These are phyloP conservation scores for Arthrobotrys megalospora DNA, from an alignment of 2,329 filamentous ascomycete genomes.

Conservation along the genomic window DNA sequence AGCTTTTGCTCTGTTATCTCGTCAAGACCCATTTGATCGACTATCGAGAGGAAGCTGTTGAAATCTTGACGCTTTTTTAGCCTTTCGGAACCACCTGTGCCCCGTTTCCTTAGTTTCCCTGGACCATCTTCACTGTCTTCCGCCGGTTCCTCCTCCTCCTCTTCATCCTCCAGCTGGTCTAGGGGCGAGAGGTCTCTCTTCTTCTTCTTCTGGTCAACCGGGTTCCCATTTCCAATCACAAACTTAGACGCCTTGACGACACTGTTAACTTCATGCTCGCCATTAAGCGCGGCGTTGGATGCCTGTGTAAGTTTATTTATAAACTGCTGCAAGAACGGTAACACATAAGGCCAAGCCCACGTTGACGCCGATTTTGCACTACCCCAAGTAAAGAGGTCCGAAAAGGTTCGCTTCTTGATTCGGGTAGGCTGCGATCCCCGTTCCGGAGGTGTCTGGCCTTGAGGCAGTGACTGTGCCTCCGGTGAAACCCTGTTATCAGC, in stretches of 20 bases:
- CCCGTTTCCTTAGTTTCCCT: constrained; percentile 5
- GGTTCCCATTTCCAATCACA: constrained; percentile 46
- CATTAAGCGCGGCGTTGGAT: constrained; percentile 35
- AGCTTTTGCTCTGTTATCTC: constrained; percentile 47
- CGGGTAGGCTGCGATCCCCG: background rate
- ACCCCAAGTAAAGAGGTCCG: constrained; percentile 38
- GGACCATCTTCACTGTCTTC: background rate
- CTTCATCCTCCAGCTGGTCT: constrained; percentile 10
- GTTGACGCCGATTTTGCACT: constrained; percentile 21
- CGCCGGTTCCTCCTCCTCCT: background rate
- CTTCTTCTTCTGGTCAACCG: constrained; percentile 51
- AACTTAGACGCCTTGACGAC: constrained; percentile 38
- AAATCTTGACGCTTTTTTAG: constrained; percentile 45
- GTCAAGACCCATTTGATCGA: constrained; percentile 52
- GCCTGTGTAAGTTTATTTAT: constrained; percentile 46
- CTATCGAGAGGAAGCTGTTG: constrained; percentile 35
- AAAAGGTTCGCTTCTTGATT: constrained; percentile 40
- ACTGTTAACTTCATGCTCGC: constrained; percentile 18
- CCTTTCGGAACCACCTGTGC: background rate
- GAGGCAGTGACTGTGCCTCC: background rate
- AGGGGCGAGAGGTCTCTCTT: constrained; percentile 31
- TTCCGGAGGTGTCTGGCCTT: background rate
- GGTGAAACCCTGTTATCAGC: background rate
- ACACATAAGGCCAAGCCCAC: constrained; percentile 45
- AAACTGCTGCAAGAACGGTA: constrained; percentile 52